These are phyloP conservation scores for Dactylorhiza incarnata DNA, from an alignment of 106 monocot genomes.

Conservation along the genomic window DNA sequence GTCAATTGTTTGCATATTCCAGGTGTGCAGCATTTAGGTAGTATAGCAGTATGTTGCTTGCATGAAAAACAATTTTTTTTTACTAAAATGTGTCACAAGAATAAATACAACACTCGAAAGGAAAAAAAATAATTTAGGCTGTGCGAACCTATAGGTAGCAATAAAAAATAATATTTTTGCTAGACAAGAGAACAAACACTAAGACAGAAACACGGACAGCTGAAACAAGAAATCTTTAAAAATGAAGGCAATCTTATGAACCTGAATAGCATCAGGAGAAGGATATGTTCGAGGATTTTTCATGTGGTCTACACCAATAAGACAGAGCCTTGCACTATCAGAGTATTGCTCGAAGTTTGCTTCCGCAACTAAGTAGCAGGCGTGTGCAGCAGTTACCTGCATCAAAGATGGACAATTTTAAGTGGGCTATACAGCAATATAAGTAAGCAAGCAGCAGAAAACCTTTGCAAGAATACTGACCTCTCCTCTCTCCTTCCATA, in stretches of 20 bases:
- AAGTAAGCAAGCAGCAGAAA: neutral
- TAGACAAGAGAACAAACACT: neutral
- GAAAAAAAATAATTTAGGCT: neutral
- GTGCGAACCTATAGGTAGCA: neutral
- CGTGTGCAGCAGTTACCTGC: slow-evolving; percentile 87
- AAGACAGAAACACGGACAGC: neutral
- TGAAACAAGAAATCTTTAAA: neutral
- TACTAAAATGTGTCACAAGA: neutral
- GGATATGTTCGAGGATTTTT: slow-evolving; percentile 90
- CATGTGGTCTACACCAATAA: slow-evolving; percentile 94
- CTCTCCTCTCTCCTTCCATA: slow-evolving; percentile 94
- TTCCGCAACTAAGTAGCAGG: slow-evolving; percentile 93
- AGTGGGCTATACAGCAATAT: neutral
- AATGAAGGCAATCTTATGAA: slow-evolving; percentile 10
- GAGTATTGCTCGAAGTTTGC: slow-evolving; percentile 74
- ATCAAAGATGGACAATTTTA: slow-evolving; percentile 6
- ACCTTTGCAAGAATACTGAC: slow-evolving; percentile 22
- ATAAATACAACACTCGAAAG: neutral
- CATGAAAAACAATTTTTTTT: neutral
- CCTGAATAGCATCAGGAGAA: slow-evolving; percentile 92
- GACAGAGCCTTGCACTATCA: slow-evolving; percentile 79
- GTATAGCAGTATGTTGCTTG: neutral
- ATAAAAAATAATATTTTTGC: neutral
- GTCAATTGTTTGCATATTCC: neutral
- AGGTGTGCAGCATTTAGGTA: neutral